These are phyloP conservation scores for Xylaria multiplex DNA, from an alignment of 2,329 filamentous ascomycete genomes.

Conservation along the genomic window DNA sequence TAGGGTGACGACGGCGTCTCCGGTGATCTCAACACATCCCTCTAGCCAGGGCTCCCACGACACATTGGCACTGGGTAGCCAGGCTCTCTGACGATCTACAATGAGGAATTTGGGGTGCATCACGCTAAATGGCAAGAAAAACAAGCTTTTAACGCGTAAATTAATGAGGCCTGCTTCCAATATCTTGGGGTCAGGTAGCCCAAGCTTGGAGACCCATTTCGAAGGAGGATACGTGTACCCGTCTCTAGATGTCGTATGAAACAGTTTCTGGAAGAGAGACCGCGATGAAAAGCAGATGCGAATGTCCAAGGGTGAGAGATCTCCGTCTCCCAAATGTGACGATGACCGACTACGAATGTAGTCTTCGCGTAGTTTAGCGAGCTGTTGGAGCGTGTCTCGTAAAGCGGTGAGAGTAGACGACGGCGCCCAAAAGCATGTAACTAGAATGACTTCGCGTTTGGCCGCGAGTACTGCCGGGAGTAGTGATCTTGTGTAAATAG, in stretches of 20 bases:
- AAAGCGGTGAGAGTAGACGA: conserved; percentile 71
- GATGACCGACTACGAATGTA: conserved; percentile 47
- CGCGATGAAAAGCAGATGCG: conserved; percentile 81
- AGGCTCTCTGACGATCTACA: conserved; percentile 72
- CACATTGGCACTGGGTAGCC: conserved; percentile 83
- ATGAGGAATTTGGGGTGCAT: conserved; percentile 88
- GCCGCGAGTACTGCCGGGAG: conserved; percentile 70
- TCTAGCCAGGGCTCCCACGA: conserved; percentile 92
- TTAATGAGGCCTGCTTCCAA: conserved; percentile 70
- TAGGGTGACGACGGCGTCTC: conserved; percentile 69
- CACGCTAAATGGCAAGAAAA: conserved; percentile 83
- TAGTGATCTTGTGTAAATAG: conserved; percentile 64
- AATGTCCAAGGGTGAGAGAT: conserved; percentile 61
- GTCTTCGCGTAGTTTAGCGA: conserved; percentile 62
- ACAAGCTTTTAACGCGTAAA: conserved; percentile 78
- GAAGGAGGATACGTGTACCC: conserved; percentile 70
- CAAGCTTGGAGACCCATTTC: conserved; percentile 69
- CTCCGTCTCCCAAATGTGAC: conserved; percentile 27
- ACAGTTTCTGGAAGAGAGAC: conserved; percentile 77
- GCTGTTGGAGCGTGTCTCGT: conserved; percentile 63
- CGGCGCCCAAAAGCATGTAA: conserved; percentile 84
- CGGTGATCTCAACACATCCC: conserved; percentile 74
- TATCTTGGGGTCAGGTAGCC: conserved; percentile 66
- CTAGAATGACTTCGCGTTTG: conserved; percentile 73
- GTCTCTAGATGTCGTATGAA: conserved; percentile 71